Evolutionary conservation across 805 yeast genomes (phyloP), one percentile per base, ranked within the genome.

Genomic region (Metschnikowia gelsemii): DNA sequence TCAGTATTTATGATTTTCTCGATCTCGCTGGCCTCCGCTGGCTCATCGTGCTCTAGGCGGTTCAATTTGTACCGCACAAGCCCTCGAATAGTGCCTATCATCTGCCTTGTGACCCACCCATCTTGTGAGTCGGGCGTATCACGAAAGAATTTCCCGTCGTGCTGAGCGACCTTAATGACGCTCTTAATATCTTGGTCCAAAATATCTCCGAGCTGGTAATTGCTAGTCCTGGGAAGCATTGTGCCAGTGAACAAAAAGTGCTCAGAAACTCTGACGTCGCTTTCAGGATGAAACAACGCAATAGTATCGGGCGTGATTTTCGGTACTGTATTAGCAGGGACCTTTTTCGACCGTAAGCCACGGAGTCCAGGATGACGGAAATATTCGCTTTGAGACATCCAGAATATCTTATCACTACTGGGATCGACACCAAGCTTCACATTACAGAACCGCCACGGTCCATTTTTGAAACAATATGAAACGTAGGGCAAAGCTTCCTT

Each of bases 361-460:
- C 28, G 26, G 18, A 61, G 43, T 7, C 69, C 69, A 2, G 67
- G 61, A 5, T 79, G 67, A 26, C 89, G 75, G 64, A 90, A 93
- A 41, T 86, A 82, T 62, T 90, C 97, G 16, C 90, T 83, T 64
- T 93, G 99, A 58, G 79, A 88, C 24, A 61, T 62, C 45, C 86
- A 82, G 51, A 71, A 82, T 9, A 67, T 58, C 1, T 64, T 54
- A 34, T 83, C 79, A 2, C 62, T 52, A 30, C 76, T 66, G 0
- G 98, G 97, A 62, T 91, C 87, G 28, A 81, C 71, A 0, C 96
- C 97, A 51, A 81, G 79, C 50, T 69, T 76, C 32, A 89, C 80
- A 58, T 84, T 88, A 8, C 93, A 79, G 45, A 87, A 88, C 53
- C 98, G 75, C 96, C 96, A 93, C 0, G 98, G 99, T 0, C 99